Evolutionary conservation across 2,329 filamentous ascomycete genomes (phyloP).

Genomic region (Aspergillus clavatus): DNA sequence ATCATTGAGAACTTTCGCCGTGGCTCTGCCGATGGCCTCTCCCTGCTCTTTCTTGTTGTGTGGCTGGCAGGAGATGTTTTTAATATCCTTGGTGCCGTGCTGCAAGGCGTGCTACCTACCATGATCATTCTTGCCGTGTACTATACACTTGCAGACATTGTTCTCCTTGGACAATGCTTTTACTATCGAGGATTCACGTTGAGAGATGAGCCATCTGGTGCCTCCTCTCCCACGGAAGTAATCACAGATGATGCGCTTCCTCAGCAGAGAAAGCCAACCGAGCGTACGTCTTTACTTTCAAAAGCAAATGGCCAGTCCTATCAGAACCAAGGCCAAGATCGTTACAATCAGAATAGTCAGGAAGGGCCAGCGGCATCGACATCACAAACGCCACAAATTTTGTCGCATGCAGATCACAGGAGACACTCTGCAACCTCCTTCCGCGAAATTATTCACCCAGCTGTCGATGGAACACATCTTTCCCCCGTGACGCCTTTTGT

Average conservation of each 20-base stretch:
- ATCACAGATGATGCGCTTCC: conserved; percentile 14
- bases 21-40: conserved; percentile 79
- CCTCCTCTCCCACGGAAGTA: conserved; percentile 10
- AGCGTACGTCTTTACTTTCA: conserved; percentile 28
- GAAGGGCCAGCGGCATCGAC: conserved; percentile 7
- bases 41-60: conserved; percentile 83
- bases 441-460: conserved; percentile 43
- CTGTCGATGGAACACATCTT: conserved; percentile 62
- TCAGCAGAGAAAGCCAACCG: conserved; percentile 20
- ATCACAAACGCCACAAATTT: conserved; percentile 18
- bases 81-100: conserved; percentile 87
- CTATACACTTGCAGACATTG: conserved; percentile 86
- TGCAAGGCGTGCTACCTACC: conserved; percentile 88
- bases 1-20: conserved; percentile 93
- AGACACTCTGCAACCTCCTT: conserved; percentile 34
- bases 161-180: conserved; percentile 84
- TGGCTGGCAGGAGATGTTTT: conserved; percentile 95
- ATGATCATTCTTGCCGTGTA: conserved; percentile 95
- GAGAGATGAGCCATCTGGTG: conserved; percentile 25
- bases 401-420: conserved; percentile 13
- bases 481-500: conserved; percentile 80
- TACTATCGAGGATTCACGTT: conserved; percentile 80
- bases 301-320: conserved; percentile 16
- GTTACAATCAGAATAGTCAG: conserved; percentile 3
- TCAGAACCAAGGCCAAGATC: conserved; percentile 1